A percentile compares a stretch with the other conserved stretches of the same genome.
These are phyloP conservation scores for Oryza australiensis DNA, from an alignment of 176 grass and related monocot species.

Conservation along the genomic window DNA sequence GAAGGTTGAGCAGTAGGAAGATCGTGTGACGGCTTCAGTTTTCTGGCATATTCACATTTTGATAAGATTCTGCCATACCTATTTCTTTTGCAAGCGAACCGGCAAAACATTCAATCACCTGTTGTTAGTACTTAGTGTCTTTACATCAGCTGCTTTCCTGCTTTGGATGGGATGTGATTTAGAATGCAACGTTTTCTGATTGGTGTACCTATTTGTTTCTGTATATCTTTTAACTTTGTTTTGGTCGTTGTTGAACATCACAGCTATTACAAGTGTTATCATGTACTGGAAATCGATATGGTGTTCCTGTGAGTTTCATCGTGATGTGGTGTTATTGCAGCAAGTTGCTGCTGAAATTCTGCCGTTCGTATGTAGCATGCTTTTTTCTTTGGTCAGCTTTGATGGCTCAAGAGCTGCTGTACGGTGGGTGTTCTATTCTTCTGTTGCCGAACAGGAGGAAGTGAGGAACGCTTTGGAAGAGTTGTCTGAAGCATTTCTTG, in stretches of 20 bases:
- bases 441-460: too few species aligned
- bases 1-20: background rate
- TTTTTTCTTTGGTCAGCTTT: too few species aligned
- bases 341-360: background rate
- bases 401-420: too few species aligned
- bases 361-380: background rate
- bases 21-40: background rate
- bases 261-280: background rate
- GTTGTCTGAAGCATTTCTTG: too few species aligned
- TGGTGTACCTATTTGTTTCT: slow-evolving; percentile 6
- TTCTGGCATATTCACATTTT: background rate
- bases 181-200: background rate
- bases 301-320: background rate
- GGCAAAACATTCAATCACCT: background rate
- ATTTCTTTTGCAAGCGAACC: background rate
- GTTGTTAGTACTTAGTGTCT: background rate
- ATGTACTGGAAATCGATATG: background rate
- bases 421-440: too few species aligned
- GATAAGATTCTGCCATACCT: background rate
- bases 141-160: background rate
- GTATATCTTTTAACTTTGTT: background rate
- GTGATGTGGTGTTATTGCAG: background rate
- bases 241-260: background rate
- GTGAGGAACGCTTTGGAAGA: too few species aligned
- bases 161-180: slow-evolving; percentile 5